phyloP scores from a whole-genome alignment of 345 rosid genomes.

The Linum usitatissimum region DNA sequence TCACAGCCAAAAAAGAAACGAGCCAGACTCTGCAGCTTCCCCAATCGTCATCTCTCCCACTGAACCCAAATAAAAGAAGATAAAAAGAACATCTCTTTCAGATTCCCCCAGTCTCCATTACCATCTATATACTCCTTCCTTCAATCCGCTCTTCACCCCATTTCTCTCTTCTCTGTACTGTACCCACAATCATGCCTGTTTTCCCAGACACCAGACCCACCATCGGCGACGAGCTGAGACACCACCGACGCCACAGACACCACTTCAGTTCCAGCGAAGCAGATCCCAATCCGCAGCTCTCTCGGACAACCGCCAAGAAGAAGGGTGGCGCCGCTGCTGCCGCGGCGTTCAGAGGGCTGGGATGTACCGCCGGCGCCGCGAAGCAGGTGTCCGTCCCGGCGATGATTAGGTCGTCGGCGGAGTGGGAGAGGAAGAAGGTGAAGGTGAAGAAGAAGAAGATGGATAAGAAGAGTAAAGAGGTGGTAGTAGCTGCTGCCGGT shows the following conservation, averaged over 20 bases:
- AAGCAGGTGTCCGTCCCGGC: conserved; percentile 79
- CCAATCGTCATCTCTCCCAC: too few relatives aligned
- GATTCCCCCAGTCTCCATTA: too few relatives aligned
- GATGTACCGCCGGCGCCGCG: conserved; percentile 67
- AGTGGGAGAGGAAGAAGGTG: conserved; percentile 53
- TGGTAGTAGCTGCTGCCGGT: conserved; percentile 14
- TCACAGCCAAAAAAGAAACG: too few relatives aligned
- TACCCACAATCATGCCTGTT: too few relatives aligned
- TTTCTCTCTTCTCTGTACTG: too few relatives aligned
- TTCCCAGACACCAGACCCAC: too few relatives aligned
- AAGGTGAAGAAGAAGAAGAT: conserved; percentile 32
- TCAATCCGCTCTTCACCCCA: too few relatives aligned
- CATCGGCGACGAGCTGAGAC: too few relatives aligned
- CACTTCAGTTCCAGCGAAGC: conserved; percentile 9
- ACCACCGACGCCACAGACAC: neutral
- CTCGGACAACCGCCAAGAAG: conserved; percentile 27
- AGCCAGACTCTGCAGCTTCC: too few relatives aligned
- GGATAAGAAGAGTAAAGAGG: conserved; percentile 14
- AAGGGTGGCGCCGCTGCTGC: conserved; percentile 35
- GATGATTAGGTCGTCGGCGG: conserved; percentile 67
- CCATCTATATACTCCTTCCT: too few relatives aligned
- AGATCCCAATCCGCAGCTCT: conserved; percentile 39
- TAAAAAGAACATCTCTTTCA: too few relatives aligned
- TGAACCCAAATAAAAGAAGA: too few relatives aligned
- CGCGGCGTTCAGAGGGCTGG: conserved; percentile 47